Evolutionary conservation across 345 rosid genomes (phyloP), one percentile per base, ranked within the genome.

Genomic region (Nasturtium officinale): DNA sequence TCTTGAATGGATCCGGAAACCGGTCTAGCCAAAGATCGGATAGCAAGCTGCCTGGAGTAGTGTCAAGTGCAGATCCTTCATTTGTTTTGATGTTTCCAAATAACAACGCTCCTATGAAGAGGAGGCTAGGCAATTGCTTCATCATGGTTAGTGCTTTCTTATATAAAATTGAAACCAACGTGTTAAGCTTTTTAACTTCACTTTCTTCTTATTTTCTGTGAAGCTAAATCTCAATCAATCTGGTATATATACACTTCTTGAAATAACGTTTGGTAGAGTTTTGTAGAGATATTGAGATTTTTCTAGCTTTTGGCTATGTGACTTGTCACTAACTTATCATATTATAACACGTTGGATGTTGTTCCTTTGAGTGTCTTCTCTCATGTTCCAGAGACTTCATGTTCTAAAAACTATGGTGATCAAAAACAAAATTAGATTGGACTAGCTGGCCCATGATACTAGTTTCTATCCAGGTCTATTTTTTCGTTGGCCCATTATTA

Each of bases 1-100:
- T 67, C 17, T 83, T 83, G 59, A 88, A 89, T 0, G 96, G 97
- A 80, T 90, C 96, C 0, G 83, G 45, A 7, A 81, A 82, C 3
- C 78, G 61, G 33, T 82, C 85, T n/a, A 60, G 40, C 87, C 82
- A 85, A 43, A 79, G 71, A 45, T 90, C 86, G 0, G 82, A 51
- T 5, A 84, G 67, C 21, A 81, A 59, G 70, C 80, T 77, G 28
- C 79, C 68, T 1, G 87, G 84, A 23, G 81, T 79, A 23, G 80
- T 79, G 7, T 87, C 92, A 5, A 69, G 13, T 9, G 83, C 57
- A 13, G 90, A 82, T 13, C 76, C 84, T 38, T 77, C 62, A 11
- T 70, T 61, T 46, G 79, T 48, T 25, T 65, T 68, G 42, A 32
- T 42, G 71, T 47, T 73, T 37, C 54, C 71, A 18, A 82, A 65